Base-by-base conservation (phyloP, 140 eudicot genomes). In the Artemisia princeps region DNA sequence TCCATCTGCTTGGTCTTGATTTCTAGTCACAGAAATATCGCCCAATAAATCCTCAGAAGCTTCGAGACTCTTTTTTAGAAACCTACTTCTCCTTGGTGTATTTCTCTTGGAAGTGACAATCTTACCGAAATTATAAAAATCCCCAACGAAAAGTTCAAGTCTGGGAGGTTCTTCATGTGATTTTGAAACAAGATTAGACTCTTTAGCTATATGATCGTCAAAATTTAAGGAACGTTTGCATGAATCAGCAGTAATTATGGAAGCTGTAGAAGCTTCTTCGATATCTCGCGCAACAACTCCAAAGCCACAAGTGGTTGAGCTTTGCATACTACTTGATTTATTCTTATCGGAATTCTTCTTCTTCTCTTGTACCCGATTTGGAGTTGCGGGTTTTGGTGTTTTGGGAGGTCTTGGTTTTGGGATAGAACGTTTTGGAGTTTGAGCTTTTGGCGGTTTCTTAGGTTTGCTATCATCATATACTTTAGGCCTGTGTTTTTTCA, bases 401-500 rank as follows among this genome's bases (percentile, higher is more conserved):
- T 58, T 37, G 44, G 42, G 44, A 37, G 44, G 44, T 6, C 44
- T 73, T 42, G 81, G 63, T 56, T 59, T 72, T 24, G 67, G 70
- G 67, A 55, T 33, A 9, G 79, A 19, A 14, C 50, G 12, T 33
- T 37, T 62, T 46, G 76, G 68, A 70, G 80, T 77, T 52, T 72
- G 67, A 60, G 60, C 55, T 45, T 80, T 80, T 69, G 68, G 79
- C 22, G 20, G 30, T 42, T 59, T 76, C n/a, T 71, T 76, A 1
- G 67, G 74, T 40, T 64, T 73, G 67, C 79, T 65, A 52, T 77
- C 70, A 54, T 67, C 82, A 1, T 48, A 75, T 55, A 76, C 26
- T 69, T 80, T 80, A 60, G 82, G 85, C 46, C 85, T 68, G 63
- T 76, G 85, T 50, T 77, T 80, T 65, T 80, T 76, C 62, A 68